A percentile compares a stretch with the other conserved stretches of the same genome.
These are phyloP conservation scores for Boletus tylopilopsis DNA, from an alignment of 768 basidiomycete species.

Conservation along the genomic window DNA sequence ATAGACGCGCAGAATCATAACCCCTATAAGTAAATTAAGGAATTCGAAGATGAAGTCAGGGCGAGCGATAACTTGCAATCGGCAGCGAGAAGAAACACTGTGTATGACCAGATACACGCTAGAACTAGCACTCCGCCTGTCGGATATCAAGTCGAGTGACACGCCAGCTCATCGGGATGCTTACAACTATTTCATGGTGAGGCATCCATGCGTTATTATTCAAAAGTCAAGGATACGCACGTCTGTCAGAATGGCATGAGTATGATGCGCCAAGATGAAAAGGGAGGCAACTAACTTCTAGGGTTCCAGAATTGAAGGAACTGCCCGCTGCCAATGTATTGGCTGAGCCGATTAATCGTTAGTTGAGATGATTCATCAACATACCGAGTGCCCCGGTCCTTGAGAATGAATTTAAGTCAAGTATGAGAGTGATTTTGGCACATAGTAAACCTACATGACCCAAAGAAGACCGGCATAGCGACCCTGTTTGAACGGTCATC, in stretches of 20 bases:
- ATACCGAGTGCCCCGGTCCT: background rate
- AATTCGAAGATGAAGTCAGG: background rate
- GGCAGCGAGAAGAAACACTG: background rate
- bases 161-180: background rate
- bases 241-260: background rate
- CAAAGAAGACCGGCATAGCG: background rate
- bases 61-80: background rate
- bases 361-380: background rate
- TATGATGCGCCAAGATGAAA: background rate
- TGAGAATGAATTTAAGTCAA: background rate
- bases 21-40: background rate
- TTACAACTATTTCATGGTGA: background rate
- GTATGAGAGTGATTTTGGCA: background rate
- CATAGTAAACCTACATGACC: background rate
- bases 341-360: background rate
- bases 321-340: background rate
- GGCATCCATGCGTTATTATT: background rate
- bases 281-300: background rate
- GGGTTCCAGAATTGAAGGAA: background rate
- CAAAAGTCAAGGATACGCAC: background rate
- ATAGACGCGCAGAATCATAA: constrained; percentile 4
- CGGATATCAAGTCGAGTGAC: background rate
- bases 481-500: background rate
- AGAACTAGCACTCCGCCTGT: background rate
- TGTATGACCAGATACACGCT: background rate